Evolutionary conservation across 2,329 filamentous ascomycete species (phyloP).

Genomic region (Geosmithia putterillii): DNA sequence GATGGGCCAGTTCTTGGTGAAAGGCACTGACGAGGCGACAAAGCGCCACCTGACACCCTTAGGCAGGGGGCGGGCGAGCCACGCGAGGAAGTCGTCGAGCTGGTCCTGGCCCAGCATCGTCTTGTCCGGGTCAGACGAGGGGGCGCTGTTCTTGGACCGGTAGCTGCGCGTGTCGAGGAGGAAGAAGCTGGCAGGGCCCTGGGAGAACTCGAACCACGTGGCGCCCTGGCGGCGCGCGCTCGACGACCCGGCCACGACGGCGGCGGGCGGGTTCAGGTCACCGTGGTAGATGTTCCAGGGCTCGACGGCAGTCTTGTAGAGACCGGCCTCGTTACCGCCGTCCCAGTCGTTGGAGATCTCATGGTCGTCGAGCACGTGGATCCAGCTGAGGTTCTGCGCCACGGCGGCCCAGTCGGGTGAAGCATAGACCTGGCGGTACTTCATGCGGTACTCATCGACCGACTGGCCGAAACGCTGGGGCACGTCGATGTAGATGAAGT

Average conservation of each 20-base stretch:
- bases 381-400: slow-evolving; percentile 79
- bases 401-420: slow-evolving; percentile 81
- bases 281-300: slow-evolving; percentile 83
- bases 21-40: slow-evolving; percentile 78
- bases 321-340: slow-evolving; percentile 57
- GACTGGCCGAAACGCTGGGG: slow-evolving; percentile 64
- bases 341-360: slow-evolving; percentile 95
- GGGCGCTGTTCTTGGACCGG: slow-evolving; percentile 53
- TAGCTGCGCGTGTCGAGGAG: slow-evolving; percentile 86
- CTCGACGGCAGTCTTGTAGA: slow-evolving; percentile 69
- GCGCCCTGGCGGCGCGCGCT: slow-evolving; percentile 33
- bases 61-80: slow-evolving; percentile 60
- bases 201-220: slow-evolving; percentile 81
- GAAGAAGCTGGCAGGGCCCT: slow-evolving; percentile 90
- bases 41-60: slow-evolving; percentile 86
- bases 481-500: slow-evolving; percentile 88
- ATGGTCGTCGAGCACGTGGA: slow-evolving; percentile 93
- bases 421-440: slow-evolving; percentile 92
- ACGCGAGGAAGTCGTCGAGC: slow-evolving; percentile 65
- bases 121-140: slow-evolving; percentile 47
- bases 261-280: slow-evolving; percentile 65
- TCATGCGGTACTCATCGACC: slow-evolving; percentile 67
- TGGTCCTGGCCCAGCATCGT: slow-evolving; percentile 80
- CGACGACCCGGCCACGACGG: slow-evolving; percentile 21
- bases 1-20: slow-evolving; percentile 95